Evolutionary conservation across 2,329 filamentous ascomycete species (phyloP).

Genomic region (Neofusicoccum umdonicola): DNA sequence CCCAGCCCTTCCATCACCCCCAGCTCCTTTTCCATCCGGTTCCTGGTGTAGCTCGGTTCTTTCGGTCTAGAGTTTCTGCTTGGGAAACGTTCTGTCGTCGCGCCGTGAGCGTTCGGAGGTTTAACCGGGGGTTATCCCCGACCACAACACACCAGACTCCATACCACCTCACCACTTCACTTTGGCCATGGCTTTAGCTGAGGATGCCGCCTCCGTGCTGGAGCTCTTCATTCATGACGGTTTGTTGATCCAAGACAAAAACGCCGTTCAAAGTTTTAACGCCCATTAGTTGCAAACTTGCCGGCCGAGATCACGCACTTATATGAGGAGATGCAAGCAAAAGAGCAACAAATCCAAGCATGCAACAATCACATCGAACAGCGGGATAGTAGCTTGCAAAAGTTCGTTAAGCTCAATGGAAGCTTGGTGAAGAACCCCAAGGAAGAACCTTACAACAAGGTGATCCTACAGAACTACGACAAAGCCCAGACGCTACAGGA

Average conservation of each 20-base stretch:
- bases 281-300: constrained; percentile 63
- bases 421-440: constrained; percentile 72
- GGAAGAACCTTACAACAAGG: constrained; percentile 65
- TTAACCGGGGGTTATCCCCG: not conserved
- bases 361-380: constrained; percentile 68
- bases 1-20: not conserved
- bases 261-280: not conserved
- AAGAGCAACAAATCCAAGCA: constrained; percentile 70
- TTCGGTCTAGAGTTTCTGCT: not conserved
- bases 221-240: constrained; percentile 75
- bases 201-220: constrained; percentile 67
- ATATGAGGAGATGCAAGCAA: constrained; percentile 78
- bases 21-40: not conserved
- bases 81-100: not conserved
- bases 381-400: constrained; percentile 73
- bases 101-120: not conserved
- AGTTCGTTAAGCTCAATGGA: constrained; percentile 75
- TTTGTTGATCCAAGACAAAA: constrained; percentile 24
- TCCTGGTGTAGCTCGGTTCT: not conserved
- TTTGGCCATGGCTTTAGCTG: constrained; percentile 40
- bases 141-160: not conserved
- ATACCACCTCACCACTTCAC: not conserved
- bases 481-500: constrained; percentile 68
- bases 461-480: constrained; percentile 66
- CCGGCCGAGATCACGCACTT: constrained; percentile 80